Evolutionary conservation across 73 alveolate genomes (phyloP).

Genomic region (Blepharisma japonicum): DNA sequence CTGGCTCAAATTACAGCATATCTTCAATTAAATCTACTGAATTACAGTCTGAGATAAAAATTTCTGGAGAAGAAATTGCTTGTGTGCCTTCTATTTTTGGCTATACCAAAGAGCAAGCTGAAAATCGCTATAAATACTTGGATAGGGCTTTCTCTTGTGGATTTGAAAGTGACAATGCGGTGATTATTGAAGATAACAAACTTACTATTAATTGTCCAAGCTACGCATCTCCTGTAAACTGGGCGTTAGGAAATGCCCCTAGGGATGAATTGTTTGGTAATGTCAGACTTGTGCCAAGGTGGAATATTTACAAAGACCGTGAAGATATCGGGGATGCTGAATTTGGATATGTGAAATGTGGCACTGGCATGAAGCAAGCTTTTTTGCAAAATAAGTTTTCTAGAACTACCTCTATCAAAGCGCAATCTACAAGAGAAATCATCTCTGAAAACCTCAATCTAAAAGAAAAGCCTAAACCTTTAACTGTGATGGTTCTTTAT

Average conservation of each 20-base stretch:
- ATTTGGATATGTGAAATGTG: constrained; percentile 19
- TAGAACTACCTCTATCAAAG: background rate
- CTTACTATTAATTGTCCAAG: background rate
- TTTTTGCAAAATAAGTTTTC: background rate
- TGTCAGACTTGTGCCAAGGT: background rate
- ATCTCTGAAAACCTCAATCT: background rate
- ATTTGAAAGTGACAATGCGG: background rate
- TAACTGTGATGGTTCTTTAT: background rate
- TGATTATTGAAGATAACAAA: background rate
- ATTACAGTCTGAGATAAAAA: too few species aligned
- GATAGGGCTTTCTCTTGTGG: background rate
- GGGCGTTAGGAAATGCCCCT: background rate
- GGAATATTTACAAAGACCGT: background rate
- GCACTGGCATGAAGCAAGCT: background rate
- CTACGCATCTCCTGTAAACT: background rate
- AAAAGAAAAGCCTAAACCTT: background rate
- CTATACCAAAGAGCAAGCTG: background rate
- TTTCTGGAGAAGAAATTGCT: background rate
- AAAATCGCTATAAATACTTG: background rate
- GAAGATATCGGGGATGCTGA: background rate
- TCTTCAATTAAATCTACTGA: too few species aligned
- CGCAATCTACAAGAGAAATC: background rate
- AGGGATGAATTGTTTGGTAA: background rate
- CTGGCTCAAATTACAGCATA: too few species aligned
- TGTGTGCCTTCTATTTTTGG: background rate